A percentile compares a stretch with the other conserved stretches of the same genome.
Conservation (phyloP, 1,139 yeast species). For the Geotrichum cucujoidarum region DNA sequence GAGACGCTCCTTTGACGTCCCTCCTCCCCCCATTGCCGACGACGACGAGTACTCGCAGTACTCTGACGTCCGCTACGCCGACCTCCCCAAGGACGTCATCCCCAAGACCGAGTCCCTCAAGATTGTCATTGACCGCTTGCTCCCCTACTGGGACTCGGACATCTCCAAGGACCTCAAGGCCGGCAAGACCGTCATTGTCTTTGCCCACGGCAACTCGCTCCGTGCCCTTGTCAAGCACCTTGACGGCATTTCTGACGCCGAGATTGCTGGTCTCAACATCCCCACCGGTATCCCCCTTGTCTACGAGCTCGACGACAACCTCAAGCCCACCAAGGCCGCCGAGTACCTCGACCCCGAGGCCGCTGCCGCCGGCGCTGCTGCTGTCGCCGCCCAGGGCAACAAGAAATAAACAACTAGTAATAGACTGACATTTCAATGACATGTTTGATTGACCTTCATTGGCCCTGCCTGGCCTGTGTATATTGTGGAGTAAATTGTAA, state of each 20-base stretch:
- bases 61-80: constrained; percentile 78
- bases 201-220: constrained; percentile 98
- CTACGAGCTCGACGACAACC: constrained; percentile 83
- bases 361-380: constrained; percentile 99
- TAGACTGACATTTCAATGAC: no score
- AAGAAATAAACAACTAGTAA: no score
- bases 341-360: constrained; percentile 99
- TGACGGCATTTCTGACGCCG: constrained; percentile 88
- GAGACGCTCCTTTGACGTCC: constrained; percentile 97
- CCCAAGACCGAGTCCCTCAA: constrained; percentile 95
- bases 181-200: constrained; percentile 87
- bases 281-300: constrained; percentile 99
- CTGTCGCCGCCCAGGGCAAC: constrained; percentile 94
- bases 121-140: constrained; percentile 91
- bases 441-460: no score
- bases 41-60: constrained; percentile 78
- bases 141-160: constrained; percentile 97
- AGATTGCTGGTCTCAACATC: constrained; percentile 89
- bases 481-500: no score
- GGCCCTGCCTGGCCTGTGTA: no score
- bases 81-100: constrained; percentile 75
- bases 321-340: constrained; percentile 88
- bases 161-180: constrained; percentile 77
- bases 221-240: constrained; percentile 96
- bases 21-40: constrained; percentile 86